Base-by-base conservation (phyloP, 768 basidiomycete species). In the Suillus paluster region DNA sequence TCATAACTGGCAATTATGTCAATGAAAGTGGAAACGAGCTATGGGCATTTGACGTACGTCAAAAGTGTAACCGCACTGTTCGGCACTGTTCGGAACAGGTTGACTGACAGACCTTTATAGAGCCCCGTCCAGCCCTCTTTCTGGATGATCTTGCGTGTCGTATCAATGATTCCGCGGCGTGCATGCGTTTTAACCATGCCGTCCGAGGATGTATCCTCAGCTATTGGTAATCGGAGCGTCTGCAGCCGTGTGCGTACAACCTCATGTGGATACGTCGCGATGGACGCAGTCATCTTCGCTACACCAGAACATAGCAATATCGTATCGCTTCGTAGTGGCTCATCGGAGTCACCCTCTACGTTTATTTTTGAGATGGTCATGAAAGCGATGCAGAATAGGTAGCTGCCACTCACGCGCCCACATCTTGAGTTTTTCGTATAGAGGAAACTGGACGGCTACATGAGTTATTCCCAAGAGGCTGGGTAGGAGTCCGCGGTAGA, bases 221-320 rank as follows among this genome's bases (percentile, higher is more conserved):
- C 80, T 53, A 91, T 79, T 49, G 86, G 89, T 57, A 86, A 84
- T 61, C 85, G 82, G 67, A 89, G 86, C 4, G 97, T 96, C 76
- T 99, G 97, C 53, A 99, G 78, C 6, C 97, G 87, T n/a, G 97
- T 99, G n/a, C 97, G 91, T 39, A 99, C 84, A 48, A 99, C 97
- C 76, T 99, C 97, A 77, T 99, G 97, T 1, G 97, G 97, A 74
- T 99, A 99, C 38, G 97, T 99, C 41, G 90, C 92, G 21, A 98
- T 79, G 19, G 95, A 95, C 9, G 97, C 97, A 1, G 92, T 89
- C 92, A 98, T 97, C 75, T 99, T 99, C 23, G 95, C 91, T 30
- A 87, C 78, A n/a, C 92, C 94, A 19, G 94, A 96, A 79, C 95
- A 99, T 21, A 89, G 75, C 17, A 99, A 87, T 66, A 99, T 96